These are phyloP conservation scores for Fusarium fujikuroi DNA, from an alignment of 2,329 filamentous ascomycete genomes.

Conservation along the genomic window DNA sequence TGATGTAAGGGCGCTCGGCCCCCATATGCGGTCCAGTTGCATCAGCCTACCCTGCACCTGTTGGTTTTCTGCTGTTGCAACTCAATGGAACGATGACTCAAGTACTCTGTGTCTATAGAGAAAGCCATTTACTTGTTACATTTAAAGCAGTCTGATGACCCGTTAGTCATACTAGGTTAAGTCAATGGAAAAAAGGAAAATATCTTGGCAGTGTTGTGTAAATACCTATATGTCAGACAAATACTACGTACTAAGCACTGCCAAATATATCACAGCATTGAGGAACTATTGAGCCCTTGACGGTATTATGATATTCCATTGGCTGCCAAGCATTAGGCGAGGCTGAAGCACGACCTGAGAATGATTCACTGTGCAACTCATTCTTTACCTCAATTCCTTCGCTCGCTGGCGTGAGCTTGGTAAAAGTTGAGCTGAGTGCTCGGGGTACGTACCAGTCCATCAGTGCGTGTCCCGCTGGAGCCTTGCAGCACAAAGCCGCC, in stretches of 20 bases:
- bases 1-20: conserved; percentile 23
- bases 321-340: background rate
- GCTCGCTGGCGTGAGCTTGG: background rate
- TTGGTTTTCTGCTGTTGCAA: background rate
- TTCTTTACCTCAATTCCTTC: background rate
- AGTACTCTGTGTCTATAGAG: background rate
- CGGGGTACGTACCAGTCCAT: conserved; percentile 2
- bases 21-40: conserved; percentile 8
- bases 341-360: background rate
- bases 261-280: background rate
- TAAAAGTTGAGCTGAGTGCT: background rate
- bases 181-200: background rate
- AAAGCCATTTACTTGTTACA: background rate
- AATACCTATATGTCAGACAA: no score
- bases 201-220: background rate
- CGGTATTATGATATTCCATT: background rate
- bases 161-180: no score
- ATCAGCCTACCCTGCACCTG: conserved; percentile 33
- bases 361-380: background rate
- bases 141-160: no score
- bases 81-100: background rate
- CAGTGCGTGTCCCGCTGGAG: conserved; percentile 48
- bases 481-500: conserved; percentile 41
- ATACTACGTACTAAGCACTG: background rate
- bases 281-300: background rate